Base-by-base conservation (phyloP, 148 eudicot species). In the Pouteria glomerata region DNA sequence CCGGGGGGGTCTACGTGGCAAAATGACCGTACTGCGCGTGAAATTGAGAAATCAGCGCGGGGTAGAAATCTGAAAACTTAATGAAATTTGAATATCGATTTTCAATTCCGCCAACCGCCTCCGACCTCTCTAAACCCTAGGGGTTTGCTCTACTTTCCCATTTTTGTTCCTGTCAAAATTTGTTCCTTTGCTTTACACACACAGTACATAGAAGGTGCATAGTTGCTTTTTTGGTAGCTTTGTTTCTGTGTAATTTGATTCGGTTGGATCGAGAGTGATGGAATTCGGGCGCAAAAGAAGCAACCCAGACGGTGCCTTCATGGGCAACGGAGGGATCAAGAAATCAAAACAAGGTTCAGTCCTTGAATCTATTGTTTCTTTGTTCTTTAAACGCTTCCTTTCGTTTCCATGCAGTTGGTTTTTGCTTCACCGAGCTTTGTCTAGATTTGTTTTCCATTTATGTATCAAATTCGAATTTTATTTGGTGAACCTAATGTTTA, bases 281-380 rank as follows among this genome's bases (percentile, higher is more conserved):
- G 73, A 69, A 6, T 56, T 26, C 45, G 63, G 63, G 26, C 73
- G 73, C 50, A 69, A 69, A 51, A 69, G 73, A 39, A 63, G 63
- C 8, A 69, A 39, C 6, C 37, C 73, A 41, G 63, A 69, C 26
- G 63, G 35, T 39, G 45, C 63, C 8, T 69, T 56, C 45, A 6
- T 26, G 8, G 47, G 51, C 18, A 69, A 69, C 27, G 73, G 73
- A 55, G 73, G 73, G 23, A 1, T 69, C 6, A 69, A 69, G 73
- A 69, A 58, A 69, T 55, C 73, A 26, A 69, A 56, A 33, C 73
- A 69, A 69, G 73, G 73, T 69, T 69, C 12, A 34, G 37, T 6
- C 3, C 34, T 66, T 29, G 5, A 47, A 41, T 29, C 70, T 27
- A 30, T 1, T 50, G 33, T n/a, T 21, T 27, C 37, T 51, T 8